Conservation (phyloP, 345 rosid species). For the Sapria himalayana region DNA sequence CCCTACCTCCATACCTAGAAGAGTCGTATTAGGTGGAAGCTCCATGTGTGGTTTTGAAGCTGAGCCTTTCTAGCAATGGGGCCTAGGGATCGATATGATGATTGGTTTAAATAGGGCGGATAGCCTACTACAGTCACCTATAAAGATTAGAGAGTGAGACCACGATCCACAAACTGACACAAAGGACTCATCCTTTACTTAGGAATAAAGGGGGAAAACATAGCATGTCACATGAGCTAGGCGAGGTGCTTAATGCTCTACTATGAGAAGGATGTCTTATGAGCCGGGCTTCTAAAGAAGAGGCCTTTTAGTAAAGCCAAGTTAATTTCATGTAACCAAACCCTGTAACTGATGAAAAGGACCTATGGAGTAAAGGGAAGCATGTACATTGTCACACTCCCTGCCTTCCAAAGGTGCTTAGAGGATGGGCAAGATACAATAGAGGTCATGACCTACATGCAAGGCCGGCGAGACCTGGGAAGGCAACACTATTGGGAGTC, state of each 20-base stretch:
- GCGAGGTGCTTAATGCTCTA: neutral
- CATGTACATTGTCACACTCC: slow-evolving; percentile 9
- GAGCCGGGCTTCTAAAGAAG: slow-evolving; percentile 1
- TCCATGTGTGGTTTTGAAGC: neutral
- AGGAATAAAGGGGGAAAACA: slow-evolving; percentile 2
- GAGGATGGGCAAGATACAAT: no score
- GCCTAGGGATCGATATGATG: slow-evolving; percentile 1
- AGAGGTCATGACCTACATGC: slow-evolving; percentile 14
- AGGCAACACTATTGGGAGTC: slow-evolving; percentile 10
- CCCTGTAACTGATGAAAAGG: neutral
- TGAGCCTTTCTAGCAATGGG: slow-evolving; percentile 3
- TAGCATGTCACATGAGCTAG: neutral
- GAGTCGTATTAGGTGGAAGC: slow-evolving; percentile 4
- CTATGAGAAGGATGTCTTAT: neutral
- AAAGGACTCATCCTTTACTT: slow-evolving; percentile 1
- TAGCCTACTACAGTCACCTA: slow-evolving; percentile 3
- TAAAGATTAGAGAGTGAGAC: slow-evolving; percentile 1
- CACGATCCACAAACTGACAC: slow-evolving; percentile 3
- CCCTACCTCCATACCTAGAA: slow-evolving; percentile 6
- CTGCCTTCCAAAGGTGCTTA: slow-evolving; percentile 6
- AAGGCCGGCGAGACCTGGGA: slow-evolving; percentile 9
- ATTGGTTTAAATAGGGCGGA: neutral
- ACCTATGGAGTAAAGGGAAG: neutral
- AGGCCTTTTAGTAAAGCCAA: slow-evolving; percentile 4
- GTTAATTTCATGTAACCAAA: slow-evolving; percentile 1